phyloP scores from a whole-genome alignment of 1,284 basidiomycete genomes.

The Irpex sp. region DNA sequence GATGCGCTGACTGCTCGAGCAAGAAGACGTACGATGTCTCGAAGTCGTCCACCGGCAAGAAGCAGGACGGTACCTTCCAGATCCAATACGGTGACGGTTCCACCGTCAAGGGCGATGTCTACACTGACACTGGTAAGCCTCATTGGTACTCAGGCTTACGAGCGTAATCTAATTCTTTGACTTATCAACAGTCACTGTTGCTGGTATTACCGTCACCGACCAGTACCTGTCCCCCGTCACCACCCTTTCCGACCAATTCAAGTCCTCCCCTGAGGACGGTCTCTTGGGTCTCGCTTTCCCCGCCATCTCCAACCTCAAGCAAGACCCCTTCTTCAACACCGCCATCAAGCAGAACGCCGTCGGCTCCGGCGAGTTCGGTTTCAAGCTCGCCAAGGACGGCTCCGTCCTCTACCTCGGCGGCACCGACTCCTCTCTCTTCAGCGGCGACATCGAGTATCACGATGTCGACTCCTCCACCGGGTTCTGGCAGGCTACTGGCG shows the following conservation, averaged over 20 bases:
- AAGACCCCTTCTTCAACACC: slow-evolving; percentile 39
- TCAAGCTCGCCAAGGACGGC: slow-evolving; percentile 42
- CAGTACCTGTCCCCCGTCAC: slow-evolving; percentile 28
- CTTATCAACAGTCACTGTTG: slow-evolving; percentile 21
- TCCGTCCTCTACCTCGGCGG: slow-evolving; percentile 53
- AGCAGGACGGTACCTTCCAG: slow-evolving; percentile 33
- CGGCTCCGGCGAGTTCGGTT: slow-evolving; percentile 37
- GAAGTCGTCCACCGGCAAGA: slow-evolving; percentile 33
- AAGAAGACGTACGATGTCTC: slow-evolving; percentile 27
- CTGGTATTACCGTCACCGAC: slow-evolving; percentile 18
- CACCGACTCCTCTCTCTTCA: slow-evolving; percentile 31
- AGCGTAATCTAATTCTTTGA: neutral
- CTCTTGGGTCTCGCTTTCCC: slow-evolving; percentile 28
- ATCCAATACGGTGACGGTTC: slow-evolving; percentile 57
- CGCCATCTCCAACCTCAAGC: slow-evolving; percentile 21
- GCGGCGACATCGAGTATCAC: slow-evolving; percentile 36
- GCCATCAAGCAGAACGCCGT: slow-evolving; percentile 34
- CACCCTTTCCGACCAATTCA: slow-evolving; percentile 21
- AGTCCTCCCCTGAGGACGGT: slow-evolving; percentile 24
- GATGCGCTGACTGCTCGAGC: slow-evolving; percentile 3
- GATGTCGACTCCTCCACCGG: slow-evolving; percentile 20
- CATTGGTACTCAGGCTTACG: too few species aligned
- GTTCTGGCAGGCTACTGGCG: slow-evolving; percentile 26
- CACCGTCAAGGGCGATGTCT: slow-evolving; percentile 45
- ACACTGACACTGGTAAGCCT: slow-evolving; percentile 40